These are phyloP conservation scores for Hirschioporus abietinus DNA, from an alignment of 768 basidiomycete species.

Conservation along the genomic window DNA sequence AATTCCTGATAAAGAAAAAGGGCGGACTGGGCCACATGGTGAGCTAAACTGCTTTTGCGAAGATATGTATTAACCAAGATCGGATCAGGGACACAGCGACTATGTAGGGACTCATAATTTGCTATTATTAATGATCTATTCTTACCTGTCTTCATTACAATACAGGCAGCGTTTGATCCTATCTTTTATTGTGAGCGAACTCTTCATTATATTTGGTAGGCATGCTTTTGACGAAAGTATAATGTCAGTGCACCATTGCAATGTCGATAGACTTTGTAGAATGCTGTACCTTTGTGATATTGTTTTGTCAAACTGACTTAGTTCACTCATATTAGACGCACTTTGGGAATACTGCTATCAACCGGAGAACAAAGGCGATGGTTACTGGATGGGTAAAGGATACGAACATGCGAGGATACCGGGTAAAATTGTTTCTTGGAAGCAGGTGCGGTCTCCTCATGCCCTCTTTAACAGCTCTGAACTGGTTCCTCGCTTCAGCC, in stretches of 20 bases:
- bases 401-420: slow-evolving; percentile 11
- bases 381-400: slow-evolving; percentile 25
- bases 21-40: not conserved
- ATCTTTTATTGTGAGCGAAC: not conserved
- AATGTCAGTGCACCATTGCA: slow-evolving; percentile 39
- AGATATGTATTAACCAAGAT: not conserved
- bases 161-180: not conserved
- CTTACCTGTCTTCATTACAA: too few species aligned
- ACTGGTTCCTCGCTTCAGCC: slow-evolving; percentile 12
- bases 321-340: slow-evolving; percentile 18
- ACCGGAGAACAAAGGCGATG: not conserved
- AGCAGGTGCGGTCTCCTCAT: slow-evolving; percentile 6
- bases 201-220: too few species aligned
- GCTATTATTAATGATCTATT: not conserved
- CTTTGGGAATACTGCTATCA: slow-evolving; percentile 27
- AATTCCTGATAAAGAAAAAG: not conserved
- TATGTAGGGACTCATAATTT: not conserved
- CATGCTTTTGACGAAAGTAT: too few species aligned
- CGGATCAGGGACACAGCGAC: not conserved
- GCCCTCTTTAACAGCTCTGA: not conserved
- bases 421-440: slow-evolving; percentile 16
- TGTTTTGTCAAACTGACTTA: too few species aligned
- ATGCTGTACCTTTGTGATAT: too few species aligned
- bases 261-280: slow-evolving; percentile 44
- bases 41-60: not conserved